Conservation (phyloP, 306 rosid genomes). For the Cucumis cinereus region DNA sequence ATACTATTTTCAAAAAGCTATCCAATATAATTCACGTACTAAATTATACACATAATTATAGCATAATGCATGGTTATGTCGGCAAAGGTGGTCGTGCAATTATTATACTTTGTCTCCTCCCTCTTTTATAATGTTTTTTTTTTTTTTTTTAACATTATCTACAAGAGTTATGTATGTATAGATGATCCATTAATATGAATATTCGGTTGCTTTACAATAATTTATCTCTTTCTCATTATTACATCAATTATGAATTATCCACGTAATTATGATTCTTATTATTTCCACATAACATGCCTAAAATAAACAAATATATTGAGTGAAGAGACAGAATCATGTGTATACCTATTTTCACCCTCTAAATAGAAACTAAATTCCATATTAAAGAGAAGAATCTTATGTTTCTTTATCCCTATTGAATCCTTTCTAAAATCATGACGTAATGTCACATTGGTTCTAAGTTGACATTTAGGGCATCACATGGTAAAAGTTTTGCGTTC, state of each 20-base stretch:
- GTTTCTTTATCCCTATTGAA: not conserved
- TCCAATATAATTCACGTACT: too few species aligned
- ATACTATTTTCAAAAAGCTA: too few species aligned
- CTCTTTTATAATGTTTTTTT: not conserved
- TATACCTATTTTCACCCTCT: not conserved
- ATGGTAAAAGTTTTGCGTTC: not conserved
- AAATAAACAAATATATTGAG: not conserved
- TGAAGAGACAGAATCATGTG: not conserved
- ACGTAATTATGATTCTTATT: not conserved
- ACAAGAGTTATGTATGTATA: not conserved
- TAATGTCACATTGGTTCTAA: not conserved
- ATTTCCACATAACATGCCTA: not conserved
- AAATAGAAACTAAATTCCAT: not conserved
- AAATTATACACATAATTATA: constrained; percentile 4
- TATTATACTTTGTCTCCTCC: not conserved
- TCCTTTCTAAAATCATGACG: not conserved
- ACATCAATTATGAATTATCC: not conserved
- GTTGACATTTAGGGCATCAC: not conserved
- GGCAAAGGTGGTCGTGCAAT: constrained; percentile 5
- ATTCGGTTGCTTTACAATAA: not conserved
- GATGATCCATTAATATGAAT: constrained; percentile 3
- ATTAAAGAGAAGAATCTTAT: not conserved
- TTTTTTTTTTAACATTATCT: not conserved
- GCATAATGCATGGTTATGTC: constrained; percentile 11
- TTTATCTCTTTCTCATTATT: not conserved